Conservation (phyloP, 164 flowering plant species). For the Hamamelis virginiana region DNA sequence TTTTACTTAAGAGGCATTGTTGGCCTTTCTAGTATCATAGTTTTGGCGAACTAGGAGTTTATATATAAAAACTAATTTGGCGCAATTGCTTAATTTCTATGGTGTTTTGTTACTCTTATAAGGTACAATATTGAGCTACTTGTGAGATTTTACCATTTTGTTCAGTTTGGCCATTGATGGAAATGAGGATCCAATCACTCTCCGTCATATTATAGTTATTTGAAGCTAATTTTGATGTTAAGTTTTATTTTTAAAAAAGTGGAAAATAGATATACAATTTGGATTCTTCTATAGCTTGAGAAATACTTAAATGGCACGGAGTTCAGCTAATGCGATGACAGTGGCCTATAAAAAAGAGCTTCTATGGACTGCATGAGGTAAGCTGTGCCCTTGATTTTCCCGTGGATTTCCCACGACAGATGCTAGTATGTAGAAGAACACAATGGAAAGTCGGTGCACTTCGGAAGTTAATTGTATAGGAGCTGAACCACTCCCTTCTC, state of each 20-base stretch:
- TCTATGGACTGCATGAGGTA: too few species aligned
- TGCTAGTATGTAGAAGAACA: too few species aligned
- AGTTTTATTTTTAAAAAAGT: background rate
- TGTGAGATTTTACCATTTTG: background rate
- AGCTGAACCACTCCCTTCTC: too few species aligned
- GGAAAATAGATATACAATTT: too few species aligned
- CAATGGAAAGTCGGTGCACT: too few species aligned
- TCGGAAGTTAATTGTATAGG: too few species aligned
- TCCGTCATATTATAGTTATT: background rate
- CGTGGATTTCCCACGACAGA: too few species aligned
- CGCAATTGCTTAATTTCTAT: background rate
- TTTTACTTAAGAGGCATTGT: constrained; percentile 10
- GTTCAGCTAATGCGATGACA: too few species aligned
- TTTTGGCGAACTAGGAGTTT: background rate
- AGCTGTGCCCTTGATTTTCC: too few species aligned
- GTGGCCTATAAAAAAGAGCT: too few species aligned
- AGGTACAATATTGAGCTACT: background rate
- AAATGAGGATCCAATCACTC: background rate
- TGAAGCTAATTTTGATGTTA: background rate
- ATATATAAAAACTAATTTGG: background rate
- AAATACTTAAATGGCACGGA: too few species aligned
- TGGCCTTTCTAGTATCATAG: background rate
- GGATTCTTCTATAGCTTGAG: too few species aligned
- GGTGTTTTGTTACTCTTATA: background rate
- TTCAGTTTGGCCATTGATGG: background rate